Evolutionary conservation across 371 early-diverging fungal genomes (phyloP), one percentile per base, ranked within the genome.

Genomic region (Zychaea mexicana): DNA sequence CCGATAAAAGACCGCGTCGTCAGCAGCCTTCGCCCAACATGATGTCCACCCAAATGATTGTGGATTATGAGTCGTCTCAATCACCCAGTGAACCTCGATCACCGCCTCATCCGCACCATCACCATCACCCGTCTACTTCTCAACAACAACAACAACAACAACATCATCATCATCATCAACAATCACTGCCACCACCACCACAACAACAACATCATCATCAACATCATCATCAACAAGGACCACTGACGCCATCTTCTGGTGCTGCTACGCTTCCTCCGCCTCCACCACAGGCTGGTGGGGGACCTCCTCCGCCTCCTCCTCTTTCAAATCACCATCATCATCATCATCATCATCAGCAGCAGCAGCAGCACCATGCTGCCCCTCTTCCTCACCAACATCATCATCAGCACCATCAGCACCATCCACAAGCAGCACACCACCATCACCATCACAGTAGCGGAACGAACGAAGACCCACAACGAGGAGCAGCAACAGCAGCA

Each of bases 1-100:
- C 22, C 22, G 62, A 62, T 5, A 62, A 62, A 30, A 38, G 62
- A 17, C 42, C 62, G 5, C 53, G 54, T 19, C 42, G 33, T n/a
- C 54, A 24, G 27, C 45, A 45, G n/a, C 52, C 61, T 7, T 45
- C 59, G 10, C 42, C 39, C n/a, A 49, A 49, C n/a, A 49, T 49
- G 49, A 45, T 45, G 46, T 17, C 59, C 2, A 58, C 46, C 9
- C 42, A 27, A 17, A 45, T 58, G n/a, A 22, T 13, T 45, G 54
- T 42, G n/a, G 65, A 60, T 27, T 42, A 65, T 54, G 60, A 65
- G 45, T 42, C 65, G 22, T 58, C 49, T 5, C 26, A 33, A 21
- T 59, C 59, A 30, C 45, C 59, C 1, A 45, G 45, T 36, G 53
- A 33, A 36, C 45, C 46, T 17, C 42, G 39, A 15, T 46, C 47